Evolutionary conservation across 805 yeast genomes (phyloP).

Genomic region (Kodamaea neixiangensis): DNA sequence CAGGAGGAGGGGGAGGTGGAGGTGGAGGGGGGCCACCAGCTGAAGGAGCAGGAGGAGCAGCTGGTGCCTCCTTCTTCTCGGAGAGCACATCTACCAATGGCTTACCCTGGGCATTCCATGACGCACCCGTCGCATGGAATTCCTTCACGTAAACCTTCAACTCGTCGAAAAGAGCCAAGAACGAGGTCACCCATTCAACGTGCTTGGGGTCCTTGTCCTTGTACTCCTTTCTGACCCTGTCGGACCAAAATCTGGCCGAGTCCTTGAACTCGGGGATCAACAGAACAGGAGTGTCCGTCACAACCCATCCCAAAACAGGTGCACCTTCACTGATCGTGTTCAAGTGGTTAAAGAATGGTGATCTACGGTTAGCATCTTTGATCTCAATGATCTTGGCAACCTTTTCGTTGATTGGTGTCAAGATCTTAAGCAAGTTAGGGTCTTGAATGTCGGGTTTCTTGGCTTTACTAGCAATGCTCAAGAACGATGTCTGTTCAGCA

Average conservation of each 20-base stretch:
- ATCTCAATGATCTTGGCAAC: slow-evolving; percentile 59
- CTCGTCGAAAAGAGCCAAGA: slow-evolving; percentile 63
- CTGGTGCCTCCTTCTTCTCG: slow-evolving; percentile 21
- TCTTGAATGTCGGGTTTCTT: slow-evolving; percentile 64
- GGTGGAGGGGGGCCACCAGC: slow-evolving; percentile 30
- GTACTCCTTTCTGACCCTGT: slow-evolving; percentile 82
- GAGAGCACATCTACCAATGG: slow-evolving; percentile 54
- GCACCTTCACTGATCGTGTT: slow-evolving; percentile 87
- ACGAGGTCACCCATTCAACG: slow-evolving; percentile 78
- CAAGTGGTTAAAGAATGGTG: slow-evolving; percentile 66
- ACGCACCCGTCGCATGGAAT: slow-evolving; percentile 79
- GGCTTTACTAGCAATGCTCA: slow-evolving; percentile 58
- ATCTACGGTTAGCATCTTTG: slow-evolving; percentile 75
- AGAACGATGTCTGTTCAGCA: slow-evolving; percentile 56
- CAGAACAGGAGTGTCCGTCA: slow-evolving; percentile 72
- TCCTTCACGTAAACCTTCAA: slow-evolving; percentile 75
- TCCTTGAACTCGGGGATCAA: slow-evolving; percentile 83
- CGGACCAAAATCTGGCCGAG: slow-evolving; percentile 91
- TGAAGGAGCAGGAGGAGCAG: slow-evolving; percentile 22
- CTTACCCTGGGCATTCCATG: slow-evolving; percentile 67
- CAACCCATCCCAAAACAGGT: slow-evolving; percentile 90
- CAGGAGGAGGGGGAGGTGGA: slow-evolving; percentile 92
- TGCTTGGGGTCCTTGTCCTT: slow-evolving; percentile 70
- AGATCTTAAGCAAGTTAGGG: slow-evolving; percentile 53
- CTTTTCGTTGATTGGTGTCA: slow-evolving; percentile 66